Percentiles rank a stretch among this genome's conserved stretches.
These are phyloP conservation scores for Jatropha podagrica DNA, from an alignment of 441 rosid genomes.

Conservation along the genomic window DNA sequence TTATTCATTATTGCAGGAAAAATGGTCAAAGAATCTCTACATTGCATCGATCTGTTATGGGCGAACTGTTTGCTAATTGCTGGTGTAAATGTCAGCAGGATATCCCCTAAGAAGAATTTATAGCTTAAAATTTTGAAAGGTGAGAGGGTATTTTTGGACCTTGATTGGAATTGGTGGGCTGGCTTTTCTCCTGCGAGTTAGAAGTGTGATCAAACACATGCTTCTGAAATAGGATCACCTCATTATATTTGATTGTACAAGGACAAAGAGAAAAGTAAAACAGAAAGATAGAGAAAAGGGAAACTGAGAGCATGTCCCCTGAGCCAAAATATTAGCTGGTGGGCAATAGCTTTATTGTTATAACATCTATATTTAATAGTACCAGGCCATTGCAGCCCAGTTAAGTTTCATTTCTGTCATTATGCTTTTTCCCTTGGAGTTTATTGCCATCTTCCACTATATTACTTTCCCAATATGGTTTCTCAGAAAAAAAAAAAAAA, in stretches of 20 bases:
- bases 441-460: background rate
- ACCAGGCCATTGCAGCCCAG: constrained; percentile 14
- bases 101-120: background rate
- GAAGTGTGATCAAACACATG: constrained; percentile 10
- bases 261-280: constrained; percentile 5
- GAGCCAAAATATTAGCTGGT: constrained; percentile 20
- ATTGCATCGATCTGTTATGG: constrained; percentile 80
- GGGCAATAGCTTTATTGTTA: constrained; percentile 24
- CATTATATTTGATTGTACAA: constrained; percentile 31
- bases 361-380: constrained; percentile 18
- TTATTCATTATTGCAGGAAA: constrained; percentile 45
- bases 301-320: constrained; percentile 24
- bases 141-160: constrained; percentile 17
- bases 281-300: constrained; percentile 9
- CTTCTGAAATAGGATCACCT: constrained; percentile 19
- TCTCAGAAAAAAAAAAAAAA: background rate
- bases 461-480: background rate
- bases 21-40: constrained; percentile 82
- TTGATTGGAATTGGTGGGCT: constrained; percentile 8
- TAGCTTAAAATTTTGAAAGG: constrained; percentile 30
- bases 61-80: constrained; percentile 60
- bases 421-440: constrained; percentile 17
- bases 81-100: constrained; percentile 11
- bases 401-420: constrained; percentile 22
- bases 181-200: constrained; percentile 18